A percentile compares a stretch with the other conserved stretches of the same genome.
These are phyloP conservation scores for Xylaria sp. DNA, from an alignment of 2,329 filamentous ascomycete genomes.

Conservation along the genomic window DNA sequence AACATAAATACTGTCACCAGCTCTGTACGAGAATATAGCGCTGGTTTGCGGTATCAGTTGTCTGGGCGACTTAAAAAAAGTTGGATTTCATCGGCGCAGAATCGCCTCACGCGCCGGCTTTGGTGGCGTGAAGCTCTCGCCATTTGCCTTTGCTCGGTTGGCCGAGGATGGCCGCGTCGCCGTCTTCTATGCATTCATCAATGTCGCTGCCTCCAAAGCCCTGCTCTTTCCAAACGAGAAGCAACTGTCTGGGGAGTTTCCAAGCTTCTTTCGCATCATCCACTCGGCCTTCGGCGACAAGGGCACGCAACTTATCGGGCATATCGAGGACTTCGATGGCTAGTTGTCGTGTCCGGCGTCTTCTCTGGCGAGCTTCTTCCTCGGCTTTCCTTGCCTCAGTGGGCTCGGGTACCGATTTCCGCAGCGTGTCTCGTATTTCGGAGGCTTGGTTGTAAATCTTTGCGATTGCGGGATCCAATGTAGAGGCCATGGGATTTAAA, in stretches of 20 bases:
- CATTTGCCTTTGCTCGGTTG: constrained; percentile 28
- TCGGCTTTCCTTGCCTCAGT: constrained; percentile 36
- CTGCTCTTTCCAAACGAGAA: constrained; percentile 50
- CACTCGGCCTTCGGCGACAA: constrained; percentile 54
- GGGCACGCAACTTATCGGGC: constrained; percentile 51
- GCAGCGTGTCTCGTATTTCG: constrained; percentile 49
- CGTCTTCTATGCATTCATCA: constrained; percentile 48
- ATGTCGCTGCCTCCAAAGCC: constrained; percentile 53
- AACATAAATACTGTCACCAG: not conserved
- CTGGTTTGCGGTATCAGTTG: not conserved
- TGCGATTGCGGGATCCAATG: constrained; percentile 65
- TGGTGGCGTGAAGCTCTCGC: constrained; percentile 18
- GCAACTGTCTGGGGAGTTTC: constrained; percentile 47
- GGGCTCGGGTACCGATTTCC: constrained; percentile 43
- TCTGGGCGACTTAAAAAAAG: not conserved
- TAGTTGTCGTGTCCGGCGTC: constrained; percentile 46
- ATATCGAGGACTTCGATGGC: constrained; percentile 59
- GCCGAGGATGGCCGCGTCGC: constrained; percentile 44
- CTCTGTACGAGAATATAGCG: not conserved
- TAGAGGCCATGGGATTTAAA: constrained; percentile 66
- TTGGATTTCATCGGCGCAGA: not conserved
- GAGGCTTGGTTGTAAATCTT: constrained; percentile 64
- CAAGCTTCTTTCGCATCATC: constrained; percentile 57
- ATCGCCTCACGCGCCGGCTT: constrained; percentile 17
- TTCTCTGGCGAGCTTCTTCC: constrained; percentile 33